phyloP scores from a whole-genome alignment of 2,329 filamentous ascomycete species.

The Xylaria sp. region DNA sequence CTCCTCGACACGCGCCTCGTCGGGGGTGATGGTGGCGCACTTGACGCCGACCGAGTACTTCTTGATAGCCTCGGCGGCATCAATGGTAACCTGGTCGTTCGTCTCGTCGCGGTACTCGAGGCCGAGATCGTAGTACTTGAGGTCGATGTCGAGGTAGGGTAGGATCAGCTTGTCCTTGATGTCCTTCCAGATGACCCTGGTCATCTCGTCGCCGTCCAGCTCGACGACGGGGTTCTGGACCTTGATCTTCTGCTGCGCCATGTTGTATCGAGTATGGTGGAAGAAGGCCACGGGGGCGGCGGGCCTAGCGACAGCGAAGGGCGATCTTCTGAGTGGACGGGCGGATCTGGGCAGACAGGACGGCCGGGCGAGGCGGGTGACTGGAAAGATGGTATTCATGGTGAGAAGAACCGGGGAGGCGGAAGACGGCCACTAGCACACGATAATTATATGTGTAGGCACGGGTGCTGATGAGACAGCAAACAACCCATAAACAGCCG shows the following conservation, averaged over 20 bases:
- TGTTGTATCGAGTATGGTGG: conserved; percentile 58
- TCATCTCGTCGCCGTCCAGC: conserved; percentile 96
- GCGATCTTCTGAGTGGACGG: conserved; percentile 46
- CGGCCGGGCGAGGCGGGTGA: conserved; percentile 47
- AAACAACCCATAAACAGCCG: conserved; percentile 28
- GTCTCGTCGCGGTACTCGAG: conserved; percentile 93
- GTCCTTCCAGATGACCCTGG: conserved; percentile 97
- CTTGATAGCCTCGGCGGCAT: conserved; percentile 97
- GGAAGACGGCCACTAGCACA: not conserved
- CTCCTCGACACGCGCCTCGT: conserved; percentile 95
- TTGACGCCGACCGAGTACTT: conserved; percentile 99
- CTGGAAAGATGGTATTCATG: conserved; percentile 46
- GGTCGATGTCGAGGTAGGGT: conserved; percentile 95
- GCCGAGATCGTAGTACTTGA: conserved; percentile 97
- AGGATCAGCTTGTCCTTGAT: conserved; percentile 99
- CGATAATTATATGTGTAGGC: conserved; percentile 27
- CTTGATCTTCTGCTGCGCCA: conserved; percentile 87
- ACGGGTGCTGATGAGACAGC: conserved; percentile 16
- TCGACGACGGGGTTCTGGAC: conserved; percentile 99
- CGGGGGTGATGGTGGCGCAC: conserved; percentile 98
- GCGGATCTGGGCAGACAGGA: conserved; percentile 46
- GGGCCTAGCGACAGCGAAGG: conserved; percentile 42
- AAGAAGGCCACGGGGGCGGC: conserved; percentile 50
- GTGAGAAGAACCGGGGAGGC: conserved; percentile 35
- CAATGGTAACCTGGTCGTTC: conserved; percentile 93